Evolutionary conservation across 2,329 filamentous ascomycete genomes (phyloP), one percentile per base, ranked within the genome.

Genomic region (Calonectria multiphialidica): DNA sequence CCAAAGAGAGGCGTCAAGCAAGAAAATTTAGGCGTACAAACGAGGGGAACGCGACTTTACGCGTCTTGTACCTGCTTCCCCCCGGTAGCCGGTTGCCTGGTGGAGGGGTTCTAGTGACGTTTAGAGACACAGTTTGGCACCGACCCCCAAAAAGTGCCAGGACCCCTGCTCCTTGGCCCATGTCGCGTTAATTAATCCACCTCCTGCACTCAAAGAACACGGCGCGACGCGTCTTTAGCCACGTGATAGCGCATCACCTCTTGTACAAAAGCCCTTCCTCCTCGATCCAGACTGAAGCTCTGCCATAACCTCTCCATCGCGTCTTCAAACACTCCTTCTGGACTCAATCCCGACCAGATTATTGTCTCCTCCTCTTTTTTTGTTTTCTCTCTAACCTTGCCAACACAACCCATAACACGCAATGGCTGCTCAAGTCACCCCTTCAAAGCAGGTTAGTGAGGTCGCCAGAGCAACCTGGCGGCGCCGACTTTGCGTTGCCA

Each of bases 401-500:
- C 64, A 70, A 66, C 61, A 65, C 71, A 62, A 49, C 63, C 49
- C 37, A 67, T 75, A 79, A 59, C 55, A 30, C 49, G 83, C 88
- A 90, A 97, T 97, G 95, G 90, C 94, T 85, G 87, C 93, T 75
- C 89, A 96, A 83, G 88, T 94, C 82, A 90, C 88, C 59, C 88
- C 88, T 76, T 90, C 89, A 67, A 89, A 90, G 86, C 88, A 90
- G 88, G 88, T 90, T 82, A 77, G 86, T 84, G 79, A 81, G 74
- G 74, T 74, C 83, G 79, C 71, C 66, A 59, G 53, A 62, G 66
- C 66, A n/a, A 23, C 70, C 68, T 18, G 45, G 65, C 28, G 21
- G 44, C 15, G 49, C 16, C 65, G 44, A 30, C 57, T 50, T 45
- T 37, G 30, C 47, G 55, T 64, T 73, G 74, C 73, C 47, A 37